These are phyloP conservation scores for Flaveria brownii DNA, from an alignment of 129 eudicot species.

Conservation along the genomic window DNA sequence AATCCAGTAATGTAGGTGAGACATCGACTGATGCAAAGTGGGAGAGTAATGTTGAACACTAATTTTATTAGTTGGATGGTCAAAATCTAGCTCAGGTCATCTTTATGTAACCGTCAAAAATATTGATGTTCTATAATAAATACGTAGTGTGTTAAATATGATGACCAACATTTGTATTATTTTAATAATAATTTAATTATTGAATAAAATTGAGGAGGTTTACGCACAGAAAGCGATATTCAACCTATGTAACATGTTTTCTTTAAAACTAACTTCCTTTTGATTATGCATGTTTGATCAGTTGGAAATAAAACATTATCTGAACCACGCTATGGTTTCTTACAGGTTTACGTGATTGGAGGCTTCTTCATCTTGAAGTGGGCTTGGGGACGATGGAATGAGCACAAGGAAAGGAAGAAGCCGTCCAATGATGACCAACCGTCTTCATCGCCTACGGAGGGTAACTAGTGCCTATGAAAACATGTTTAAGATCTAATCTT, in stretches of 20 bases:
- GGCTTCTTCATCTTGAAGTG: constrained; percentile 76
- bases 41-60: not conserved
- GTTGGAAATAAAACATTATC: not conserved
- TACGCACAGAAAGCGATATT: not conserved
- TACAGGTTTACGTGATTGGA: constrained; percentile 89
- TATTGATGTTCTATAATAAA: not conserved
- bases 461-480: constrained; percentile 41
- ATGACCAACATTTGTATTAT: not conserved
- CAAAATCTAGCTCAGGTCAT: not conserved
- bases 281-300: not conserved
- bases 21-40: not conserved
- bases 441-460: constrained; percentile 35
- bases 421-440: constrained; percentile 54
- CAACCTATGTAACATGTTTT: not conserved
- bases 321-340: not conserved
- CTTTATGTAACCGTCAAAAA: not conserved
- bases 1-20: not conserved
- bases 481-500: constrained; percentile 17
- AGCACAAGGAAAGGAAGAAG: constrained; percentile 55
- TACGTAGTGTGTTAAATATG: not conserved
- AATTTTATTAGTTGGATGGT: not conserved
- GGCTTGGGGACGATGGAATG: constrained; percentile 91
- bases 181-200: not conserved
- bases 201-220: not conserved
- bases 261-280: not conserved